Percentiles rank a stretch among this genome's conserved stretches.
Evolutionary conservation across 441 rosid genomes (phyloP).

Genomic region (Dalechampia spathulata): DNA sequence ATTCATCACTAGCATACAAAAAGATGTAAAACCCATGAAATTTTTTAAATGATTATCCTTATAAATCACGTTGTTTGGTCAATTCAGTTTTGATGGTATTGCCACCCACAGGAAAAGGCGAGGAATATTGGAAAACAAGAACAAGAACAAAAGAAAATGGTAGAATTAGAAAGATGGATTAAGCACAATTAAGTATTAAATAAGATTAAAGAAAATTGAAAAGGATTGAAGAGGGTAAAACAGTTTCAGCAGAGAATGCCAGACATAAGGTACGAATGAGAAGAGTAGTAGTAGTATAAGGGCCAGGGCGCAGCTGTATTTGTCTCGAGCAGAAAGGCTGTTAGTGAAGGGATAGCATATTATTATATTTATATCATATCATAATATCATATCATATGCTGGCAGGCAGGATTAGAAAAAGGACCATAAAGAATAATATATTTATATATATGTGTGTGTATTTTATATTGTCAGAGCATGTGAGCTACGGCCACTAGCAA

Average conservation of each 20-base stretch:
- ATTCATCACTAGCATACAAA: no score
- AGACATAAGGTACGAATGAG: neutral
- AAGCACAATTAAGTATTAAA: neutral
- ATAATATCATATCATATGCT: neutral
- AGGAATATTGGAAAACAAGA: neutral
- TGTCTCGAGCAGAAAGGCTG: conserved; percentile 20
- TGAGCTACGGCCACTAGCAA: conserved; percentile 29
- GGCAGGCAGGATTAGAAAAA: conserved; percentile 13
- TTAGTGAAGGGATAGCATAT: conserved; percentile 2
- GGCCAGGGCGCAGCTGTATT: conserved; percentile 6
- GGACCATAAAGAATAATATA: conserved; percentile 28
- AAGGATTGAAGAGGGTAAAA: neutral
- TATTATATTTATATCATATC: neutral
- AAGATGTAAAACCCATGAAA: no score
- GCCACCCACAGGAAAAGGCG: neutral
- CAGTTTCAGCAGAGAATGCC: neutral
- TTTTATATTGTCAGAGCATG: conserved; percentile 34
- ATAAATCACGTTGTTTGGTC: no score
- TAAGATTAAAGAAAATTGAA: neutral
- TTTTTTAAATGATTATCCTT: no score
- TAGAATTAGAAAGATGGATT: neutral
- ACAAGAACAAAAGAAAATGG: no score
- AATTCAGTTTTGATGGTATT: no score
- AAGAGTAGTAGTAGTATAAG: neutral
- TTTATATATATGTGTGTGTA: neutral